phyloP scores from a whole-genome alignment of 495 filamentous ascomycete species.

The Annulohypoxylon stygium region DNA sequence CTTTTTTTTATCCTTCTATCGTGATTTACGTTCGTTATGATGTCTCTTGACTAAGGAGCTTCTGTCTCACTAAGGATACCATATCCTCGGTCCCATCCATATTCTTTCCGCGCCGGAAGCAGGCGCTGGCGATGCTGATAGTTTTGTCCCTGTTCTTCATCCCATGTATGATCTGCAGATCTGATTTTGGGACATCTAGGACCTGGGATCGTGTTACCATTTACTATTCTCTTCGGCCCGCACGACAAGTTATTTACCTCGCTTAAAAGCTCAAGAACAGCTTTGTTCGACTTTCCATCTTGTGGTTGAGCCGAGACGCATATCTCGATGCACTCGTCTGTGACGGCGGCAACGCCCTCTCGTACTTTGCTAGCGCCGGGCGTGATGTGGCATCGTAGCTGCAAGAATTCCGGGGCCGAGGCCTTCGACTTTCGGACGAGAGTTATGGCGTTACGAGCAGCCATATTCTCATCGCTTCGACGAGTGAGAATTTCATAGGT shows the following conservation, averaged over 20 bases:
- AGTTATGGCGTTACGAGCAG: constrained; percentile 46
- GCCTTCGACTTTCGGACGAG: constrained; percentile 52
- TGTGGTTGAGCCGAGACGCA: constrained; percentile 72
- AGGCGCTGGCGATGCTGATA: constrained; percentile 53
- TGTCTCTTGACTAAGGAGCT: constrained; percentile 35
- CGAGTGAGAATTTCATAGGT: not conserved
- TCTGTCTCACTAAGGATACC: constrained; percentile 42
- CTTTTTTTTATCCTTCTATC: not conserved
- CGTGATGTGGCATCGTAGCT: constrained; percentile 72
- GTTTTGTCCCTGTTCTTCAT: constrained; percentile 73
- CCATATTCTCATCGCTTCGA: constrained; percentile 32
- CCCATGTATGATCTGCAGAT: constrained; percentile 72
- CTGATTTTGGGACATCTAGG: constrained; percentile 72
- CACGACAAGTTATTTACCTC: constrained; percentile 58
- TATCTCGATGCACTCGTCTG: constrained; percentile 68
- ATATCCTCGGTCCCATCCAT: constrained; percentile 29
- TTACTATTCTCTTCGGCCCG: not conserved
- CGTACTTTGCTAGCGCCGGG: constrained; percentile 72
- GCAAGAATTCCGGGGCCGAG: constrained; percentile 53
- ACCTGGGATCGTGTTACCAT: constrained; percentile 24
- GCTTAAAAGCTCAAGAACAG: constrained; percentile 73
- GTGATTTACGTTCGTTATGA: not conserved
- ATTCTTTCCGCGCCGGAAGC: constrained; percentile 39
- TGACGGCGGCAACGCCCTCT: constrained; percentile 68
- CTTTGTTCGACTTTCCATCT: constrained; percentile 76